These are phyloP conservation scores for Pythium vanterpoolii DNA, from an alignment of 352 stramenopile species.

Conservation along the genomic window DNA sequence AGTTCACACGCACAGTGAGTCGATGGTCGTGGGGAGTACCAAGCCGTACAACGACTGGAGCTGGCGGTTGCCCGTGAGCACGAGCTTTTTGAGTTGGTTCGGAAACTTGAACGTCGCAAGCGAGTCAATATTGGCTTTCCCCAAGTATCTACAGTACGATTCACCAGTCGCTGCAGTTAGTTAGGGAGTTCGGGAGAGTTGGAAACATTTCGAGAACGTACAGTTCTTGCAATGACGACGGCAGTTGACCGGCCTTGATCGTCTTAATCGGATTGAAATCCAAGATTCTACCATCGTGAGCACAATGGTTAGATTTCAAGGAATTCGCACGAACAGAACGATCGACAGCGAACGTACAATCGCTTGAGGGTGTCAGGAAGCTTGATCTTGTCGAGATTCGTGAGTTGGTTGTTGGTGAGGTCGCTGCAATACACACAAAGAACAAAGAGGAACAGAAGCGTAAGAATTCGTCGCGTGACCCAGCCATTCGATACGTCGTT, in stretches of 20 bases:
- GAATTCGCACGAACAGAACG: not conserved
- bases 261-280: conserved; percentile 16
- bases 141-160: conserved; percentile 16
- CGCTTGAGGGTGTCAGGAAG: conserved; percentile 26
- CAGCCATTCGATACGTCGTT: not conserved
- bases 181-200: too few relatives aligned
- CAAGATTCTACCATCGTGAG: not conserved
- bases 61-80: conserved; percentile 40
- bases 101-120: conserved; percentile 23
- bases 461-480: not conserved
- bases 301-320: not conserved
- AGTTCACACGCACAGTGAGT: conserved; percentile 7
- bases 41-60: conserved; percentile 38
- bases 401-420: conserved; percentile 32
- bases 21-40: conserved; percentile 40
- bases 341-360: conserved; percentile 20
- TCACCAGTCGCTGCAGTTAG: too few relatives aligned
- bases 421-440: conserved; percentile 19
- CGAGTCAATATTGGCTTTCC: conserved; percentile 13
- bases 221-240: conserved; percentile 7
- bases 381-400: conserved; percentile 22
- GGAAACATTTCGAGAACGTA: too few relatives aligned
- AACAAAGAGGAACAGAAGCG: too few relatives aligned
- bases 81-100: conserved; percentile 18
- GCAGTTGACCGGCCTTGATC: conserved; percentile 1